Evolutionary conservation across 768 basidiomycete genomes (phyloP).

Genomic region (Mycena venus): DNA sequence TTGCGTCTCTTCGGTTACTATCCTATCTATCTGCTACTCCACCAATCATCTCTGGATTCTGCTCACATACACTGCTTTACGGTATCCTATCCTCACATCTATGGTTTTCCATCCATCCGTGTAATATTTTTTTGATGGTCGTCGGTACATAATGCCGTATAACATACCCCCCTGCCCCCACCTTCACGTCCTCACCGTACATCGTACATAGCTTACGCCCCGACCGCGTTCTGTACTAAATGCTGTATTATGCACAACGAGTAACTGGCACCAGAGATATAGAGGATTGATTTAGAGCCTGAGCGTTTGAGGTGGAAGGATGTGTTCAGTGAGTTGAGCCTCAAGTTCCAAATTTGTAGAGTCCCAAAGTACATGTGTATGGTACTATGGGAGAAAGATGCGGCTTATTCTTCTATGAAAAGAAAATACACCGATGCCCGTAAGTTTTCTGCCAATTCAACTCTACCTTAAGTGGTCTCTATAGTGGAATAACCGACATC

Average conservation of each 20-base stretch:
- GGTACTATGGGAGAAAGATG: no score
- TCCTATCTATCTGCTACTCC: not conserved
- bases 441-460: not conserved
- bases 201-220: no score
- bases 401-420: no score
- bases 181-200: no score
- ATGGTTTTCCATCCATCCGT: not conserved
- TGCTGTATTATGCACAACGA: slow-evolving; percentile 25
- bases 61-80: slow-evolving; percentile 13
- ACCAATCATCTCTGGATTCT: not conserved
- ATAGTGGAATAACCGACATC: slow-evolving; percentile 60
- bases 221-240: slow-evolving; percentile 14
- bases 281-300: not conserved
- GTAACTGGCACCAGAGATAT: slow-evolving; percentile 21
- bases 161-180: no score
- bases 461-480: slow-evolving; percentile 31
- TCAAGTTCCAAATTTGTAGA: no score
- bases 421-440: not conserved
- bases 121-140: slow-evolving; percentile 28
- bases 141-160: slow-evolving; percentile 27
- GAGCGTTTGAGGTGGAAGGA: no score
- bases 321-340: no score
- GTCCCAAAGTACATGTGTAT: no score
- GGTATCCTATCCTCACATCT: slow-evolving; percentile 14
- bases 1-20: not conserved